Conservation (phyloP, 805 yeast genomes). For the Kodamaea kakaduensis region DNA sequence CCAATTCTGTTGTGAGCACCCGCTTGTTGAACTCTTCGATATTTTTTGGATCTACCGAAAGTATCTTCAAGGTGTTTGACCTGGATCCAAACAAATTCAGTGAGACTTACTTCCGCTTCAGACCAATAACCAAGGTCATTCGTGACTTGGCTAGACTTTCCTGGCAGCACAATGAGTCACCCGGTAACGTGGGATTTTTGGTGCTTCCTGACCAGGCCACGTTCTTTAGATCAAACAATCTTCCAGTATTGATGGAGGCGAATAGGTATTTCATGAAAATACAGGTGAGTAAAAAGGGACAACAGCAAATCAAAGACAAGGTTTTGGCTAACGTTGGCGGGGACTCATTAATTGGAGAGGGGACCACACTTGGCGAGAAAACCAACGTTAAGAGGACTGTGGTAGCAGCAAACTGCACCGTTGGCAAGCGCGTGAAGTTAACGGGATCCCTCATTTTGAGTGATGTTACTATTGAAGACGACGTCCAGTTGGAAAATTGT, state of each 20-base stretch:
- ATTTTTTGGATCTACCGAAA: constrained; percentile 36
- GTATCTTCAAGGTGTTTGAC: constrained; percentile 50
- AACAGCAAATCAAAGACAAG: constrained; percentile 42
- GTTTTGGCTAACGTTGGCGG: constrained; percentile 75
- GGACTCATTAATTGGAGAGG: constrained; percentile 74
- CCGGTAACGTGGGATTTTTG: constrained; percentile 65
- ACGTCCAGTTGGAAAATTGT: constrained; percentile 77
- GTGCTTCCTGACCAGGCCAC: constrained; percentile 64
- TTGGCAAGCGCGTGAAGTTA: constrained; percentile 84
- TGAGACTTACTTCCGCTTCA: constrained; percentile 37
- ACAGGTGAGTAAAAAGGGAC: constrained; percentile 45
- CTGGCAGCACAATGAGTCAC: constrained; percentile 68
- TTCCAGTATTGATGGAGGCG: constrained; percentile 84
- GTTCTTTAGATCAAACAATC: constrained; percentile 74
- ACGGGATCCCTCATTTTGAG: constrained; percentile 81
- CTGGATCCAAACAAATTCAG: constrained; percentile 29
- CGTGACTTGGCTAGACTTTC: constrained; percentile 88
- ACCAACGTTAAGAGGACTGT: constrained; percentile 85
- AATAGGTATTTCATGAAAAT: constrained; percentile 71
- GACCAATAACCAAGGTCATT: constrained; percentile 62
- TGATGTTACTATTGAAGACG: constrained; percentile 73
- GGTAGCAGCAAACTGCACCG: constrained; percentile 65
- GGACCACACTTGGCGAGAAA: constrained; percentile 69
- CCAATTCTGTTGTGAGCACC: constrained; percentile 72
- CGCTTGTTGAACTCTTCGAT: constrained; percentile 72